Evolutionary conservation across 139 green algal genomes (phyloP).

Genomic region (Diplosphaera chodatii): DNA sequence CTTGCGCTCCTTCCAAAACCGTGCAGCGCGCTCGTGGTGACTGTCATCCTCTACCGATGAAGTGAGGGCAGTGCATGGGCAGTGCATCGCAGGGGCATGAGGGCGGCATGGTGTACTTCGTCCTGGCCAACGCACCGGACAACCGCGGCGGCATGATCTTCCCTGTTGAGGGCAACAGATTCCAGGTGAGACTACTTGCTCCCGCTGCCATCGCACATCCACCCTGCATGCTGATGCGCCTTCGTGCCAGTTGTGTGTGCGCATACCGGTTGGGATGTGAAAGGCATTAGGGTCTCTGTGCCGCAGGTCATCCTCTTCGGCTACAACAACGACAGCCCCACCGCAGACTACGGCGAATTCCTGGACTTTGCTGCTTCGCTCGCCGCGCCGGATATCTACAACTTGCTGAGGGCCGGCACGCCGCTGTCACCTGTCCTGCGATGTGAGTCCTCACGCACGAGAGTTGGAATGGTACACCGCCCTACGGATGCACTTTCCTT

Average conservation of each 20-base stretch:
- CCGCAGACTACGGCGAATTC: not conserved
- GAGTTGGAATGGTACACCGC: too few species aligned
- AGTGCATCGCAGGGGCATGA: not conserved
- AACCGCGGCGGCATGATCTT: not conserved
- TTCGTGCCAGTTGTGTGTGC: too few species aligned
- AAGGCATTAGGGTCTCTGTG: too few species aligned
- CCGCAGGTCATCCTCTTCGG: not conserved
- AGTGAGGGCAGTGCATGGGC: too few species aligned
- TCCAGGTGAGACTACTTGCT: too few species aligned
- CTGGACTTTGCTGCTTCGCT: slow-evolving; percentile 2
- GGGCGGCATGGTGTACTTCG: not conserved
- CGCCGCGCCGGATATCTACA: not conserved
- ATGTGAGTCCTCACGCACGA: not conserved
- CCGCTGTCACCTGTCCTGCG: not conserved
- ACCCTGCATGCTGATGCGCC: too few species aligned
- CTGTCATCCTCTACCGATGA: too few species aligned
- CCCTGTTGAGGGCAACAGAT: not conserved
- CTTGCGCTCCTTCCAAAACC: too few species aligned
- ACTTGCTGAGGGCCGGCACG: not conserved
- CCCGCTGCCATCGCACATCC: too few species aligned
- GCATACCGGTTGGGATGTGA: too few species aligned
- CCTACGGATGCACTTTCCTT: too few species aligned
- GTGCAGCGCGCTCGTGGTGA: too few species aligned
- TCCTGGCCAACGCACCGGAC: not conserved
- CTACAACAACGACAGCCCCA: not conserved